Conservation (phyloP, 1,139 yeast species). For the Saccharomyces uvarum region DNA sequence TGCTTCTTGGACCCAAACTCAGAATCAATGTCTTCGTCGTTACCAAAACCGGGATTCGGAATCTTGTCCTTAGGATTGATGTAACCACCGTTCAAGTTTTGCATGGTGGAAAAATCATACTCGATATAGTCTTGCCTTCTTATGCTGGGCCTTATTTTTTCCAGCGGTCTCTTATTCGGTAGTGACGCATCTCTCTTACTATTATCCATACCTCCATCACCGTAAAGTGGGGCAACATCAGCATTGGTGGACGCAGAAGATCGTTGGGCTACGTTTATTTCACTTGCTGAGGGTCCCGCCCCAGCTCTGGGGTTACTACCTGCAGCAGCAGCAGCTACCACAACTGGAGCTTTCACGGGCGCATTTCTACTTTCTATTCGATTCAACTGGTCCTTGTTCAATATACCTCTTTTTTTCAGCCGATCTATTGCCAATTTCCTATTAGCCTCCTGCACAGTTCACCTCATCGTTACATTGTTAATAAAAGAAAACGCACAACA, state of each 20-base stretch:
- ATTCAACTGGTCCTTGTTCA: conserved; percentile 18
- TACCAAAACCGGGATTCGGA: conserved; percentile 16
- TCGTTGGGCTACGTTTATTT: not conserved
- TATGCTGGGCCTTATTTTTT: conserved; percentile 34
- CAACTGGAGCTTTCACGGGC: conserved; percentile 2
- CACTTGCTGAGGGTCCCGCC: not conserved
- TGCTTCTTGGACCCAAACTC: conserved; percentile 27
- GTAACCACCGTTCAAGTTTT: conserved; percentile 84
- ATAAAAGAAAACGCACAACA: not conserved
- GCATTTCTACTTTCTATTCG: conserved; percentile 22
- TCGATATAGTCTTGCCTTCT: conserved; percentile 73
- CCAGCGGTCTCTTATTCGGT: conserved; percentile 11
- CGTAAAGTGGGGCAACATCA: not conserved
- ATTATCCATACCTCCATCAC: not conserved
- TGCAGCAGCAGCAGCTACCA: not conserved
- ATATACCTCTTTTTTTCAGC: conserved; percentile 35
- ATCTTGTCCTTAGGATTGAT: conserved; percentile 41
- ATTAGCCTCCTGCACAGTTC: conserved; percentile 38
- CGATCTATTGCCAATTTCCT: conserved; percentile 53
- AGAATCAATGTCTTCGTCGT: conserved; percentile 22
- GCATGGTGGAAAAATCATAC: conserved; percentile 83
- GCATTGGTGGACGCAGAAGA: not conserved
- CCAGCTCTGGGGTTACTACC: not conserved
- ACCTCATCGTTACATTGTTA: conserved; percentile 22
- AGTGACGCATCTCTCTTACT: conserved; percentile 1